Base-by-base conservation (phyloP, 495 filamentous ascomycete genomes). In the Trichoderma parareesei region DNA sequence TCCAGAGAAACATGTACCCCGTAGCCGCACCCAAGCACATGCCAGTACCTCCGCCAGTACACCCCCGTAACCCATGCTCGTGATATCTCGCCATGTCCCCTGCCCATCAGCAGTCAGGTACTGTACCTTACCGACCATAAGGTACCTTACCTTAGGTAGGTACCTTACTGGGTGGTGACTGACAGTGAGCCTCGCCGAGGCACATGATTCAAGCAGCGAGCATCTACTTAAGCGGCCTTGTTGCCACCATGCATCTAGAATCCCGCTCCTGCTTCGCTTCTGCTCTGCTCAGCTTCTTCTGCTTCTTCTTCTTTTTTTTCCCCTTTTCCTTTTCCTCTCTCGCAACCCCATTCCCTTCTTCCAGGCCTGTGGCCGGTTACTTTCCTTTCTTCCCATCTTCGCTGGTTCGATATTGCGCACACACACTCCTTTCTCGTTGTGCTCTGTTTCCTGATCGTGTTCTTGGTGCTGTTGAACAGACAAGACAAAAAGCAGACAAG, bases 341-440 rank as follows among this genome's bases (percentile, higher is more conserved):
- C 33, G 11, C n/a, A 41, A 40, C 60, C 33, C 18, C 60, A 61
- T 61, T 61, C 60, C 38, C 20, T 61, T 41, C 38, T 4, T 35
- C 14, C 53, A 57, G 53, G 53, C 53, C 53, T 37, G 53, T 57
- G 53, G 53, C 53, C 53, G 53, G 10, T 57, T 57, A 20, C 53
- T 14, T 57, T 57, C 53, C 53, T 57, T 57, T 1, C 2, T 27
- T 27, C 1, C 0, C 27, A 27, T 27, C 27, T 27, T 57, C 53
- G 53, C 53, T 57, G 53, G 53, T 57, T 27, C 53, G 53, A 57
- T 57, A 35, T 27, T 57, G 53, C 53, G 27, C 53, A 57, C 53
- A 57, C 53, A 27, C 27, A 27, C 27, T 57, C 53, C 53, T 57
- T 57, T 33, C 2, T 42, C 42, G 48, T 55, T 27, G 27, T 27